Percentiles rank a stretch among this genome's conserved stretches.
Evolutionary conservation across 305 asterid species (phyloP).

Genomic region (Lippia alba): DNA sequence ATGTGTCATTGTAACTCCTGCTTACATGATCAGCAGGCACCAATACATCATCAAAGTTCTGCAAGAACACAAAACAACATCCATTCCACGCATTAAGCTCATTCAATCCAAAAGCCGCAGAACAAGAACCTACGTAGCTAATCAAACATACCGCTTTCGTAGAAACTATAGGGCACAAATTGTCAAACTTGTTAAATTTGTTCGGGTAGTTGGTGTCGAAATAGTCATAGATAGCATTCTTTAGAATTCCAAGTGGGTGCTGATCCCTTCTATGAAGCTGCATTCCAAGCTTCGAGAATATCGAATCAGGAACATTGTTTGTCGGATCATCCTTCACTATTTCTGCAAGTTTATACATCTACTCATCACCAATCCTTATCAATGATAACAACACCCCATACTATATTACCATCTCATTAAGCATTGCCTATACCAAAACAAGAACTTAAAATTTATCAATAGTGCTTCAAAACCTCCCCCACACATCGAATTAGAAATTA

Average conservation of each 20-base stretch:
- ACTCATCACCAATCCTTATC: constrained; percentile 24
- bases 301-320: constrained; percentile 80
- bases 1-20: constrained; percentile 15
- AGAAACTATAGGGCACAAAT: constrained; percentile 74
- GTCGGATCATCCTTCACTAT: constrained; percentile 84
- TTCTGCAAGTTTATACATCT: constrained; percentile 51
- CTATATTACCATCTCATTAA: neutral
- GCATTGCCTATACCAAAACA: neutral
- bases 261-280: constrained; percentile 87
- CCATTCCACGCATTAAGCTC: neutral
- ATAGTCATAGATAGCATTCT: constrained; percentile 77
- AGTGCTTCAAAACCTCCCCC: neutral
- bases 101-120: neutral
- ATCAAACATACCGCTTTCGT: constrained; percentile 56
- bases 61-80: constrained; percentile 4
- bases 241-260: constrained; percentile 84
- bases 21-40: constrained; percentile 15
- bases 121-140: neutral
- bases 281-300: constrained; percentile 84
- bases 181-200: constrained; percentile 75
- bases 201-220: constrained; percentile 71
- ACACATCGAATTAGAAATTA: neutral
- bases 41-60: constrained; percentile 14
- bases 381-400: neutral
- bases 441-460: neutral